phyloP scores from a whole-genome alignment of 805 yeast genomes.

The Phaffomyces thermotolerans region DNA sequence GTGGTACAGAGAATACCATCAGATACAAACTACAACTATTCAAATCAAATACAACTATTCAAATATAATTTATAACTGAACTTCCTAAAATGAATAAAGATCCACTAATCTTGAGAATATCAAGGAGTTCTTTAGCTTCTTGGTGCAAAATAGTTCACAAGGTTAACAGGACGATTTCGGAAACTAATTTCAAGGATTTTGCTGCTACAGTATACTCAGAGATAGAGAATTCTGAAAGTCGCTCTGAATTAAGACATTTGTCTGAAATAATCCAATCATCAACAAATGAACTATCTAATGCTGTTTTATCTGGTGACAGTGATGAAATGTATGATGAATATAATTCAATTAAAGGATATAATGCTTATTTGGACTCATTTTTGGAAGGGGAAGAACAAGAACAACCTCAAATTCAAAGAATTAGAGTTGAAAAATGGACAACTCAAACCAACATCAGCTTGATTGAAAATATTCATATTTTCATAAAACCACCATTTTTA shows the following conservation, averaged over 20 bases:
- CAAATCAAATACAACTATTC: too few relatives aligned
- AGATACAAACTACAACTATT: too few relatives aligned
- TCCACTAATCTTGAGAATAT: too few relatives aligned
- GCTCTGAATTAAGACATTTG: neutral
- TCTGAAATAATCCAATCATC: neutral
- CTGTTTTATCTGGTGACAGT: neutral
- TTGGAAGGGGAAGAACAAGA: neutral
- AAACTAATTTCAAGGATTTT: too few relatives aligned
- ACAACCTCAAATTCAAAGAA: neutral
- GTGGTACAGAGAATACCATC: too few relatives aligned
- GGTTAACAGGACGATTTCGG: too few relatives aligned
- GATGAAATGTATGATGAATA: neutral
- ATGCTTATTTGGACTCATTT: neutral
- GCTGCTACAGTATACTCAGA: too few relatives aligned
- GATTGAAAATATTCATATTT: neutral
- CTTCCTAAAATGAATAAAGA: too few relatives aligned
- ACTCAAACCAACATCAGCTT: neutral
- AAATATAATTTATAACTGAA: too few relatives aligned
- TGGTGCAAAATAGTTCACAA: too few relatives aligned
- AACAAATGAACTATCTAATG: neutral
- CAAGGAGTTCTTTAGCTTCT: too few relatives aligned
- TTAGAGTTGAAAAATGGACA: neutral
- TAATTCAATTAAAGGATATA: neutral
- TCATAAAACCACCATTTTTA: neutral
- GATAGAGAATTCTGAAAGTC: too few relatives aligned